phyloP scores from a whole-genome alignment of 352 stramenopile species.

The Globisporangium carolinianum region DNA sequence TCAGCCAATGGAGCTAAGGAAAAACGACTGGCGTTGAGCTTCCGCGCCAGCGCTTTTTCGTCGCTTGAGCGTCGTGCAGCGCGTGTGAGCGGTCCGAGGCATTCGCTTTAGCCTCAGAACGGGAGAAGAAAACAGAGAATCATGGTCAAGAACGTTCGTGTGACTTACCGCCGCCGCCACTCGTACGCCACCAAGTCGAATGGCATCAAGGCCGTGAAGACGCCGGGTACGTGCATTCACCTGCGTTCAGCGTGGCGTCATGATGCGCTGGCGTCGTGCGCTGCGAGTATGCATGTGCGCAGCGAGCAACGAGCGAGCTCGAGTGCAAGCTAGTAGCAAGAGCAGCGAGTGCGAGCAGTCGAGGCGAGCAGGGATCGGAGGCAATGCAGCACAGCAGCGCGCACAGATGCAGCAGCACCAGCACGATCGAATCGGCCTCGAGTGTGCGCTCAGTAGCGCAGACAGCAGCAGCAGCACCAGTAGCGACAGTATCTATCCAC shows the following conservation, averaged over 20 bases:
- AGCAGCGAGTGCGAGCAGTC: too few relatives aligned
- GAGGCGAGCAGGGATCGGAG: too few relatives aligned
- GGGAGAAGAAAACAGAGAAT: constrained; percentile 67
- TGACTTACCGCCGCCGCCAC: constrained; percentile 94
- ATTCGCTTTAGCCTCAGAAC: constrained; percentile 59
- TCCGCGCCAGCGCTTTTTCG: constrained; percentile 3
- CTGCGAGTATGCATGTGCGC: neutral
- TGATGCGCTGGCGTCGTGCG: neutral
- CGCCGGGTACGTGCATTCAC: constrained; percentile 77
- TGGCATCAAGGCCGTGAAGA: constrained; percentile 92
- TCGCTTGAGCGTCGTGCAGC: too few relatives aligned
- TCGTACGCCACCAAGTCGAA: constrained; percentile 96
- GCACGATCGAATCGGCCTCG: too few relatives aligned
- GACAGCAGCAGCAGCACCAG: too few relatives aligned
- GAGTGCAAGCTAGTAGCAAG: too few relatives aligned
- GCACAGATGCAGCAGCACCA: too few relatives aligned
- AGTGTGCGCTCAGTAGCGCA: too few relatives aligned
- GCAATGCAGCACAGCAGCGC: too few relatives aligned
- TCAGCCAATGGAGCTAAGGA: neutral
- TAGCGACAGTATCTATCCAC: too few relatives aligned
- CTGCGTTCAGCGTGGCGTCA: neutral
- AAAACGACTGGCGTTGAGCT: constrained; percentile 49
- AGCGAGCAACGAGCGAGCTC: too few relatives aligned
- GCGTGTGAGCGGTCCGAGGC: neutral
- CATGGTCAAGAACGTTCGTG: constrained; percentile 93